A percentile compares a stretch with the other conserved stretches of the same genome.
phyloP scores from a whole-genome alignment of 2,329 filamentous ascomycete genomes.

The Amesomyces nigricolor region DNA sequence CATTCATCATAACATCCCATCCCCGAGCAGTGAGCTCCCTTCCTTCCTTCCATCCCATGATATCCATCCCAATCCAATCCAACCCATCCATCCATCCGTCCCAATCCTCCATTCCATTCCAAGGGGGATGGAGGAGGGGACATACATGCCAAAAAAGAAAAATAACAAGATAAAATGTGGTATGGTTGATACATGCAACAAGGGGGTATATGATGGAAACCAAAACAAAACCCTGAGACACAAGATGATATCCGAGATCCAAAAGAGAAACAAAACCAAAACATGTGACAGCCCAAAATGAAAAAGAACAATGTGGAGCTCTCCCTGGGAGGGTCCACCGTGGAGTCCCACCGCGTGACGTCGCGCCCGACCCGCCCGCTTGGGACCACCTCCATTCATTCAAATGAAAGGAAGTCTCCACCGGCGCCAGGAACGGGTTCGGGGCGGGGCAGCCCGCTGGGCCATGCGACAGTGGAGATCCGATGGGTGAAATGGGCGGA shows the following conservation, averaged over 20 bases:
- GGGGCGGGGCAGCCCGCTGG: too few relatives aligned
- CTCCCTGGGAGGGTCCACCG: too few relatives aligned
- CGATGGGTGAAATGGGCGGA: too few relatives aligned
- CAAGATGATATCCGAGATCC: background rate
- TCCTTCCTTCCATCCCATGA: background rate
- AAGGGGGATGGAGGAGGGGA: background rate
- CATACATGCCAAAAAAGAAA: slow-evolving; percentile 7
- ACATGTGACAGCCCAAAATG: background rate
- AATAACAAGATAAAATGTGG: slow-evolving; percentile 1
- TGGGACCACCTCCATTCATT: too few relatives aligned
- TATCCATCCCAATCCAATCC: background rate
- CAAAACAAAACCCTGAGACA: background rate
- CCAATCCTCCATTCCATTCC: background rate
- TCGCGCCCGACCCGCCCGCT: too few relatives aligned
- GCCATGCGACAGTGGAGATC: too few relatives aligned
- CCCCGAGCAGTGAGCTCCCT: background rate
- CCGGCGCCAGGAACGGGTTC: too few relatives aligned
- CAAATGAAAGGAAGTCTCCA: too few relatives aligned
- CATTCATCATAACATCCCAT: too few relatives aligned
- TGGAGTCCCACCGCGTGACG: too few relatives aligned
- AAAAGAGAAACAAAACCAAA: background rate
- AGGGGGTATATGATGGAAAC: slow-evolving; percentile 15
- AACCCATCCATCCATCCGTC: background rate
- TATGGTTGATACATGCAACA: background rate
- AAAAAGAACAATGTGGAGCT: too few relatives aligned